These are phyloP conservation scores for Pholiota adiposa DNA, from an alignment of 1,284 basidiomycete species.

Conservation along the genomic window DNA sequence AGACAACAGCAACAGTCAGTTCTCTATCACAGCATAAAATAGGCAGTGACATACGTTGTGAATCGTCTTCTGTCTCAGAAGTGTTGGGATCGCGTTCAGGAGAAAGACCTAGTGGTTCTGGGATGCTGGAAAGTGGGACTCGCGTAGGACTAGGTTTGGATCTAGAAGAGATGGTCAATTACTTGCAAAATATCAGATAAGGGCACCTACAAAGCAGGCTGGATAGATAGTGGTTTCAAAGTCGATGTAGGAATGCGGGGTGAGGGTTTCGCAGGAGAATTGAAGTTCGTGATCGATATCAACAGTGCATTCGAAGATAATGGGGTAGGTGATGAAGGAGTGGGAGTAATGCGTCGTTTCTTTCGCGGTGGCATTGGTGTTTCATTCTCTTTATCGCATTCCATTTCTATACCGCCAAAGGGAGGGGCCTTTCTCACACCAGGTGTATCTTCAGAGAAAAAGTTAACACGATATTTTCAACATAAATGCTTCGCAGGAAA, in stretches of 20 bases:
- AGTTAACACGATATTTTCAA: neutral
- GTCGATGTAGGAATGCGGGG: conserved; percentile 15
- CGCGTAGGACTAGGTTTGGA: conserved; percentile 9
- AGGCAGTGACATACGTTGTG: conserved; percentile 34
- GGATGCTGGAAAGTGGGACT: neutral
- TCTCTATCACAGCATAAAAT: neutral
- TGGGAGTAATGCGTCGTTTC: conserved; percentile 8
- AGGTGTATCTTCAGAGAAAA: neutral
- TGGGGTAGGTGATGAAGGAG: neutral
- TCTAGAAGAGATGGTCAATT: conserved; percentile 5
- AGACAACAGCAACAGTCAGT: neutral
- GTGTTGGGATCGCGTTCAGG: conserved; percentile 24
- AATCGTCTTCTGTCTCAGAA: conserved; percentile 46
- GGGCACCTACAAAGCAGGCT: conserved; percentile 14
- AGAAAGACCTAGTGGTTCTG: conserved; percentile 3
- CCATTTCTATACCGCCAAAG: conserved; percentile 20
- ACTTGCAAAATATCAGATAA: neutral
- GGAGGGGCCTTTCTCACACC: conserved; percentile 21
- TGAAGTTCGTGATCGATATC: conserved; percentile 17
- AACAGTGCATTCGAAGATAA: conserved; percentile 16
- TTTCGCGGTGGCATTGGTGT: conserved; percentile 15
- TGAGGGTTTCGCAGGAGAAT: conserved; percentile 24
- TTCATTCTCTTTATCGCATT: conserved; percentile 30
- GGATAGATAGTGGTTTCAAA: conserved; percentile 22
- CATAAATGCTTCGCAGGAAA: neutral